Conservation (phyloP, 495 filamentous ascomycete genomes). For the Xylaria castorea region DNA sequence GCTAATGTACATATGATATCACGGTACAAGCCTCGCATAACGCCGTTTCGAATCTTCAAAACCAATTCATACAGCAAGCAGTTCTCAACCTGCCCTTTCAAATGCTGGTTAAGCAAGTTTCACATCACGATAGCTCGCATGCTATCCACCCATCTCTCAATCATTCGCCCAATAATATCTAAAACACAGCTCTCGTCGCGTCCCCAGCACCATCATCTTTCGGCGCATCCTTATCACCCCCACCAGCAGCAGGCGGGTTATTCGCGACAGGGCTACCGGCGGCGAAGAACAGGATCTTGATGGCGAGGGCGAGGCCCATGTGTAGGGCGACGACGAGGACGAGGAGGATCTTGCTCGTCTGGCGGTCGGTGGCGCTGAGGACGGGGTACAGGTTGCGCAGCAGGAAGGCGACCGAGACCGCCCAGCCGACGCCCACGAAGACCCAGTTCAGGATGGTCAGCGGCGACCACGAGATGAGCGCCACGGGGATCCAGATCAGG, state of each 20-base stretch:
- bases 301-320: constrained; percentile 85
- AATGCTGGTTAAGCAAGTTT: not conserved
- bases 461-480: constrained; percentile 86
- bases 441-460: constrained; percentile 87
- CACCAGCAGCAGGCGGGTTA: constrained; percentile 24
- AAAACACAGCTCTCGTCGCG: constrained; percentile 38
- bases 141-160: not conserved
- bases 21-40: constrained; percentile 12
- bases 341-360: constrained; percentile 87
- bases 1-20: constrained; percentile 18
- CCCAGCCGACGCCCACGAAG: constrained; percentile 91
- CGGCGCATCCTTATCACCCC: not conserved
- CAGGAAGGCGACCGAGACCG: constrained; percentile 82
- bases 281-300: constrained; percentile 97
- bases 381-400: constrained; percentile 93
- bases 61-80: not conserved
- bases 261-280: constrained; percentile 71
- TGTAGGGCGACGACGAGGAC: constrained; percentile 84
- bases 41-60: constrained; percentile 11
- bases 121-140: not conserved
- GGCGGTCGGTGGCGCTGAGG: constrained; percentile 87
- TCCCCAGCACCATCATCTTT: constrained; percentile 23
- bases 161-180: not conserved
- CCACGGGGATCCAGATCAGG: constrained; percentile 95
- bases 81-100: not conserved